These are phyloP conservation scores for Zanthoxylum bungeanum DNA, from an alignment of 345 rosid genomes.

Conservation along the genomic window DNA sequence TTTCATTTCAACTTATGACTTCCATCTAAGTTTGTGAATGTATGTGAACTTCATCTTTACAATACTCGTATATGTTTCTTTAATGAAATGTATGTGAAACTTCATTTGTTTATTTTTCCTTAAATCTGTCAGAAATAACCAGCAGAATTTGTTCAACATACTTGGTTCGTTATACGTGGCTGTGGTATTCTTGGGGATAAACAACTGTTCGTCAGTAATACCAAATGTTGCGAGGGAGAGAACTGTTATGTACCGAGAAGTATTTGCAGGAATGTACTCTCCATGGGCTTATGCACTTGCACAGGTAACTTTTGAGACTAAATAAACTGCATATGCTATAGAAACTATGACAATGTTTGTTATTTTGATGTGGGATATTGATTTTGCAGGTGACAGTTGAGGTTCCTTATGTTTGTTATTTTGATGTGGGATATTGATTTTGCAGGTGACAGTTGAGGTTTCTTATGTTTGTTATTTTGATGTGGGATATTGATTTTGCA, in stretches of 20 bases:
- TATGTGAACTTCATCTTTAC: too few species aligned
- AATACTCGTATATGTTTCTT: too few species aligned
- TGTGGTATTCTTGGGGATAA: constrained; percentile 57
- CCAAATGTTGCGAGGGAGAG: constrained; percentile 57
- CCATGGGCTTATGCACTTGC: constrained; percentile 66
- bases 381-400: too few species aligned
- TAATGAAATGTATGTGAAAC: too few species aligned
- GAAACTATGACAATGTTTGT: too few species aligned
- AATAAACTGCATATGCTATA: too few species aligned
- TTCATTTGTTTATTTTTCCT: background rate
- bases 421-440: too few species aligned
- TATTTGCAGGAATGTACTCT: constrained; percentile 86
- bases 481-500: constrained; percentile 15
- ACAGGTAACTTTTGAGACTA: constrained; percentile 47
- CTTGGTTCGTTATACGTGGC: constrained; percentile 49
- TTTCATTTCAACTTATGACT: too few species aligned
- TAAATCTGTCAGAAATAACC: constrained; percentile 40
- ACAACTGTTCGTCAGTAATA: constrained; percentile 58
- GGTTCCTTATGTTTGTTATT: too few species aligned
- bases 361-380: too few species aligned
- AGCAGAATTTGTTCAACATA: constrained; percentile 62
- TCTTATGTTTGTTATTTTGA: background rate
- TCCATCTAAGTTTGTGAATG: too few species aligned
- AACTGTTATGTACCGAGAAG: constrained; percentile 67
- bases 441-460: too few species aligned